Evolutionary conservation across 1,139 yeast genomes (phyloP), one percentile per base, ranked within the genome.

Genomic region (Wickerhamiella infanticola): DNA sequence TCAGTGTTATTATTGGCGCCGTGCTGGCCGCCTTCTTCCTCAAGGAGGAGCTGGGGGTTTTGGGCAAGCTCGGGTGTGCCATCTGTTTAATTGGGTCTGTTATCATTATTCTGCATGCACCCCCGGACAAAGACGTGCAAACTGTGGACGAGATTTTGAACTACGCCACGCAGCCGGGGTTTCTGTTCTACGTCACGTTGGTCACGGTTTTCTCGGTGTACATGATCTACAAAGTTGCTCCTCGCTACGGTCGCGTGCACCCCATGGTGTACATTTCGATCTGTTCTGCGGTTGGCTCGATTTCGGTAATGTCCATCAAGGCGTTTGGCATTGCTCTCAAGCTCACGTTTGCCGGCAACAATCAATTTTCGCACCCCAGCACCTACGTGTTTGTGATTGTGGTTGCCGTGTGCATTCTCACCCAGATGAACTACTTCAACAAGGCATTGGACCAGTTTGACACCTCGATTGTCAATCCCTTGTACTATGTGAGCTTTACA

Each of bases 51-150:
- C 72, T 85, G 52, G 95, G 95, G 1, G 74, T 82, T 4, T 68
- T 85, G 57, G 96, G 96, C n/a, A 82, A 81, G 62, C 75, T 86
- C 78, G 96, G 96, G 1, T 86, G 95, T 66, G 94, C 94, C 36
- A 81, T 84, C 46, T 85, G 96, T 62, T 65, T 85, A 46, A 72
- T 85, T 63, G 96, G 96, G 1, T 79, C 94, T 2, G 85, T 85
- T n/a, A 81, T 85, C 47, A 86, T 85, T 50, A 86, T 85, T 27
- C 68, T 85, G 50, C 95, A 85, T 61, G 96, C 96, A 26, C 96
- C 96, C 29, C 85, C 90, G 18, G 96, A 85, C 63, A 83, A 81
- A 63, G 95, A 85, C 51, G 80, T 85, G 49, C 72, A 76, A 52
- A 85, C 96, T 0, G 94, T 85, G 40, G 95, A 85, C 62, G 95